Evolutionary conservation across 257 asterid genomes (phyloP).

Genomic region (Solanum appendiculatum): DNA sequence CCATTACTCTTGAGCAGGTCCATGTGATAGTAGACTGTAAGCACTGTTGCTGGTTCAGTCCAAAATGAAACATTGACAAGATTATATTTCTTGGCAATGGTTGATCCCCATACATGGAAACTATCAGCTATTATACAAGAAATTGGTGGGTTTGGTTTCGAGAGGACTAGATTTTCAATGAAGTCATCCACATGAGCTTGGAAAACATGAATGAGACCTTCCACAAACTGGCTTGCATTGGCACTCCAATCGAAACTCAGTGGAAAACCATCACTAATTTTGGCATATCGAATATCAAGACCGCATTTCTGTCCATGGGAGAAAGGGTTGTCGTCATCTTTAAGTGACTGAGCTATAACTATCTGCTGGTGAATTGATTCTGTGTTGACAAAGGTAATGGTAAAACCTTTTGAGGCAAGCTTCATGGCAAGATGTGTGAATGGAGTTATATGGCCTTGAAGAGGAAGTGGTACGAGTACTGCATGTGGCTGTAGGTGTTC

Average conservation of each 20-base stretch:
- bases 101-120: constrained; percentile 28
- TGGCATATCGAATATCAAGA: constrained; percentile 49
- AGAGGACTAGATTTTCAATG: constrained; percentile 10
- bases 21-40: constrained; percentile 28
- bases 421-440: constrained; percentile 12
- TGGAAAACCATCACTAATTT: constrained; percentile 47
- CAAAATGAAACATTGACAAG: constrained; percentile 49
- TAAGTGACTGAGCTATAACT: background rate
- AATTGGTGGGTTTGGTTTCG: background rate
- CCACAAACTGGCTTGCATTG: constrained; percentile 7
- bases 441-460: constrained; percentile 33
- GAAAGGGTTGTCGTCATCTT: constrained; percentile 21
- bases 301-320: constrained; percentile 32
- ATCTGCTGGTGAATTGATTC: constrained; percentile 18
- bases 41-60: constrained; percentile 51
- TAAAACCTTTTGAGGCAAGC: constrained; percentile 31
- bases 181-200: constrained; percentile 30
- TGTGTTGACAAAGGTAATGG: constrained; percentile 17
- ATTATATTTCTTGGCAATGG: constrained; percentile 24
- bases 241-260: constrained; percentile 21
- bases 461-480: constrained; percentile 14
- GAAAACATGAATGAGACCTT: constrained; percentile 5
- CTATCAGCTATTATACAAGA: constrained; percentile 43
- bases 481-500: constrained; percentile 9
- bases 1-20: constrained; percentile 36